Evolutionary conservation across 1,139 yeast species (phyloP), one percentile per base, ranked within the genome.

Genomic region (Candida tetrigidarum): DNA sequence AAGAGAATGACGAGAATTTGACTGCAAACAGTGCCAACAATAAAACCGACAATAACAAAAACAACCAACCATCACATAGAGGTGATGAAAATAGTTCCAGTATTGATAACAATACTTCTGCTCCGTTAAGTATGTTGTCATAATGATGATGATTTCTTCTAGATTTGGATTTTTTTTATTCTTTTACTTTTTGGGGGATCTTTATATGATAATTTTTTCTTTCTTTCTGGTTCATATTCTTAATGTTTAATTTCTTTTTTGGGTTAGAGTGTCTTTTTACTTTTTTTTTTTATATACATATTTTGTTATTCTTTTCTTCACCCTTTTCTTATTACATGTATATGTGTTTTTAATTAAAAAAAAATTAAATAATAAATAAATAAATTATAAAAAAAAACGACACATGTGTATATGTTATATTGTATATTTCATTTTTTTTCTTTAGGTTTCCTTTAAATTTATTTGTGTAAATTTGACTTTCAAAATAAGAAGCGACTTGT

Each of bases 121-220:
- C 50, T 7, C 50, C 50, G 18, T 40, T 50, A 23, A 50, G 52
- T 35, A 48, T 50, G 51, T 39, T 50, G 16, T 50, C 52, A 19
- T 37, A 32, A 32, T 32, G 36, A 32, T 32, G 36, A 32, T 32
- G 36, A 32, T 19, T 32, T 19, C 19, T 19, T 27, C 19, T 36
- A n/a, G n/a, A n/a, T 37, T 37, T 28, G 19, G 27, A 28, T 28
- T 28, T 12, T 5, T 19, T 37, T 37, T 19, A 19, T 16, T 27
- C 29, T 37, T 18, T 37, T 32, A 11, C 10, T 10, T 16, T 28
- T 28, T 28, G 32, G 32, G 32, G 32, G 32, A n/a, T 28, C 14
- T 28, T 28, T 28, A 28, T 28, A n/a, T 28, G 12, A n/a, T n/a
- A n/a, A n/a, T 30, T 30, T 7, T 30, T 14, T 12, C 18, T 30